Evolutionary conservation across 2,329 filamentous ascomycete genomes (phyloP).

Genomic region (Chaetomiaceae sp.): DNA sequence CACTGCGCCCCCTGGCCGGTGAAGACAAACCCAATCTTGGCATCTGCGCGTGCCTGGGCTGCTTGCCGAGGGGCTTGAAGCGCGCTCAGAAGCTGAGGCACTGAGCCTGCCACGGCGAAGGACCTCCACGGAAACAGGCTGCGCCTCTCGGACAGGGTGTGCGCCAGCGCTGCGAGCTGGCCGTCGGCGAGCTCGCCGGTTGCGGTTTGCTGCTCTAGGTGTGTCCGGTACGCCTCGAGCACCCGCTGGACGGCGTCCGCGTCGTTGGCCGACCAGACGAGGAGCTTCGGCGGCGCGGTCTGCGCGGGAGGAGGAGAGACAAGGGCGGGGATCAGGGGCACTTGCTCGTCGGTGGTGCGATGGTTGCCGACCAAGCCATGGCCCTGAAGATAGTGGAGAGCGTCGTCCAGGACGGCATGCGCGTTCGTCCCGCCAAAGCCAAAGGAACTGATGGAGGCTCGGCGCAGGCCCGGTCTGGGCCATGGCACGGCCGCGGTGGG

Average conservation of each 20-base stretch:
- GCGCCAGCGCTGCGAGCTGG: background rate
- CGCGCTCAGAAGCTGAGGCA: background rate
- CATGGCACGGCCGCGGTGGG: conserved; percentile 1
- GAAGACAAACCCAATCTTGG: conserved; percentile 26
- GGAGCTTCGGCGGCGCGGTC: background rate
- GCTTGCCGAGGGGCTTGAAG: conserved; percentile 11
- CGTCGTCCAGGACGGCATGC: conserved; percentile 7
- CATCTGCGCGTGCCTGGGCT: conserved; percentile 2
- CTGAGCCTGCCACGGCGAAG: background rate
- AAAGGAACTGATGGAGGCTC: conserved; percentile 8
- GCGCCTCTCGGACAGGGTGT: background rate
- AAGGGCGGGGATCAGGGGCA: background rate
- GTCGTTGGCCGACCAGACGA: background rate
- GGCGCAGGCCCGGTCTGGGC: conserved; percentile 6
- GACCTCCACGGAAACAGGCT: background rate
- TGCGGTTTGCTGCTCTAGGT: background rate
- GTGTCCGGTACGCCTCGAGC: background rate
- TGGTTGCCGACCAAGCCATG: background rate
- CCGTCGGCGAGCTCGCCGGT: background rate
- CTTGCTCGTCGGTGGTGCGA: background rate
- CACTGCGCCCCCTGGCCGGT: conserved; percentile 31
- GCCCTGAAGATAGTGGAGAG: background rate
- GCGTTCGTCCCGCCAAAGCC: conserved; percentile 6
- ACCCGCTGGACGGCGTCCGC: background rate
- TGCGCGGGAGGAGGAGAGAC: background rate